phyloP scores from a whole-genome alignment of 805 yeast species.

The Candida sphagnicola region DNA sequence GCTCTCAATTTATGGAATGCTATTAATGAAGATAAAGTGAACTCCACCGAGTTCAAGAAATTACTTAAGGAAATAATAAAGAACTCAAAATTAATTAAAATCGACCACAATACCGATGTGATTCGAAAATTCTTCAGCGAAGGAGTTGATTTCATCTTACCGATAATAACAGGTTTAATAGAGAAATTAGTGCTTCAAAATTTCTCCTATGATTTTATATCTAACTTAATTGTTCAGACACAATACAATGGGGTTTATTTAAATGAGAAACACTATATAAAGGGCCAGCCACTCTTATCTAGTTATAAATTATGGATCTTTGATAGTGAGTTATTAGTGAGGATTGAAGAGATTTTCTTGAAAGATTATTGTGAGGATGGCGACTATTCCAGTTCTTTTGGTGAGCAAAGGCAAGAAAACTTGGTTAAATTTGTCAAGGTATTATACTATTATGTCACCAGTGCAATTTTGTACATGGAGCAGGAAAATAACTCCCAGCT shows the following conservation, averaged over 20 bases:
- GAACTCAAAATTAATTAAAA: slow-evolving; percentile 2
- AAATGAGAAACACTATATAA: slow-evolving; percentile 39
- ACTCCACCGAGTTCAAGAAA: slow-evolving; percentile 5
- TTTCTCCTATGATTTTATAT: slow-evolving; percentile 12
- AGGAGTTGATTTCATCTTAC: slow-evolving; percentile 19
- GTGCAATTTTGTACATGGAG: slow-evolving; percentile 34
- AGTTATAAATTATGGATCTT: slow-evolving; percentile 45
- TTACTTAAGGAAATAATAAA: slow-evolving; percentile 4
- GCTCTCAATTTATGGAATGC: slow-evolving; percentile 40
- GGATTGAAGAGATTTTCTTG: slow-evolving; percentile 39
- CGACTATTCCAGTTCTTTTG: slow-evolving; percentile 11
- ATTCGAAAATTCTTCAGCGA: slow-evolving; percentile 23
- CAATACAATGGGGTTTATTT: slow-evolving; percentile 28
- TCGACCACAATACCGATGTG: slow-evolving; percentile 12
- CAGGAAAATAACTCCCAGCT: slow-evolving; percentile 18
- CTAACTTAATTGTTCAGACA: slow-evolving; percentile 21
- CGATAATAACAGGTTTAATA: slow-evolving; percentile 25
- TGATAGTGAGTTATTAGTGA: slow-evolving; percentile 33
- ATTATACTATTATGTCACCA: slow-evolving; percentile 31
- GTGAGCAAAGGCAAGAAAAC: slow-evolving; percentile 13
- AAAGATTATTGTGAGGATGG: slow-evolving; percentile 13
- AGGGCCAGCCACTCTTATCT: slow-evolving; percentile 17
- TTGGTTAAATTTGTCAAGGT: slow-evolving; percentile 24
- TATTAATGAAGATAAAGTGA: slow-evolving; percentile 10
- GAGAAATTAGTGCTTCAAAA: slow-evolving; percentile 14